Percentiles rank a stretch among this genome's conserved stretches.
These are phyloP conservation scores for Vitis rupestris DNA, from an alignment of 164 flowering plant genomes.

Conservation along the genomic window DNA sequence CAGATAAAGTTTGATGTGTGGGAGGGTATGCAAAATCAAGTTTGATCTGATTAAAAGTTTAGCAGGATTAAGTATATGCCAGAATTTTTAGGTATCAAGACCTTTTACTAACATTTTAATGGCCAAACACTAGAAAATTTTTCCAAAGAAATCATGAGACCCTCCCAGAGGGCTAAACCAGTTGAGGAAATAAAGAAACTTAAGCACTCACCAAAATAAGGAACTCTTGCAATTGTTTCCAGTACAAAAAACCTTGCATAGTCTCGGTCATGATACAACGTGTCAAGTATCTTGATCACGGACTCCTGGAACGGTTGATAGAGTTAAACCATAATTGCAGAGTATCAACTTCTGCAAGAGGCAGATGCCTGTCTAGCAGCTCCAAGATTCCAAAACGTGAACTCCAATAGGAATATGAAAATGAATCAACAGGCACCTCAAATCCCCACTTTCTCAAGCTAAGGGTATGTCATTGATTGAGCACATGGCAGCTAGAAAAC, in stretches of 20 bases:
- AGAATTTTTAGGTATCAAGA: neutral
- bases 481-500: no score
- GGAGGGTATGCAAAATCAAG: neutral
- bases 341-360: neutral
- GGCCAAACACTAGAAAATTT: no score
- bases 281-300: constrained; percentile 83
- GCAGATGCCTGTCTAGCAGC: neutral
- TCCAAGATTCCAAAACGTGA: neutral
- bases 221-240: constrained; percentile 98
- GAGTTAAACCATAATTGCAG: constrained; percentile 7
- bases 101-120: no score
- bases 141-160: neutral
- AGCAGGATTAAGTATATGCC: neutral
- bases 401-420: neutral
- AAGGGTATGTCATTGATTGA: no score
- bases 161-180: neutral
- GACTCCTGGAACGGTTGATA: constrained; percentile 65
- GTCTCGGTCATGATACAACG: constrained; percentile 72
- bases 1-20: neutral
- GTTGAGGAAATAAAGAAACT: neutral
- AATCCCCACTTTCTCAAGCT: no score
- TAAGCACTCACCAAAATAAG: constrained; percentile 80
- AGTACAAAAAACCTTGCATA: constrained; percentile 92
- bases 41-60: neutral
- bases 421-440: no score